phyloP scores from a whole-genome alignment of 2,329 filamentous ascomycete genomes.

The Seiridium unicorne region DNA sequence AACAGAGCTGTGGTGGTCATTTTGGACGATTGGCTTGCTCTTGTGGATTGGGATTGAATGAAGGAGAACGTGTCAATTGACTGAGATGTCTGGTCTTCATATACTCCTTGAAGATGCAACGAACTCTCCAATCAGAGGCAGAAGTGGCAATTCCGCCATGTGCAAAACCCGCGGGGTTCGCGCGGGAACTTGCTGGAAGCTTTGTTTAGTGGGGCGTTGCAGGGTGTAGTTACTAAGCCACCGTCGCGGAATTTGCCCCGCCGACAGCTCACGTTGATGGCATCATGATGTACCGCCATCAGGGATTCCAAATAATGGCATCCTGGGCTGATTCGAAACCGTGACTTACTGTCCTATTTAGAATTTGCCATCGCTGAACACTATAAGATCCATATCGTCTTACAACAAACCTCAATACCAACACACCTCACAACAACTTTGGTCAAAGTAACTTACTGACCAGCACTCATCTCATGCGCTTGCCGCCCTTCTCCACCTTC shows the following conservation, averaged over 20 bases:
- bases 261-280: neutral
- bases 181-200: neutral
- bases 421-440: neutral
- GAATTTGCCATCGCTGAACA: neutral
- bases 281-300: neutral
- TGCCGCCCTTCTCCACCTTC: constrained; percentile 46
- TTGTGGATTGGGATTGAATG: neutral
- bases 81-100: neutral
- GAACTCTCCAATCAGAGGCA: neutral
- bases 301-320: neutral
- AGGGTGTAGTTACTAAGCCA: neutral
- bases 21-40: neutral
- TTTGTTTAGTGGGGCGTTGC: no score
- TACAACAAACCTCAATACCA: neutral
- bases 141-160: neutral
- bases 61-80: neutral
- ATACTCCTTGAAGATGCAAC: neutral
- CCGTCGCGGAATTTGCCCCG: neutral
- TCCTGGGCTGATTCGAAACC: no score
- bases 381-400: neutral
- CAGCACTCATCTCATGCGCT: constrained; percentile 40
- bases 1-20: constrained; percentile 54
- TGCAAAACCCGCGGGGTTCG: neutral
- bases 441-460: neutral
- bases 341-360: no score